These are phyloP conservation scores for Sarocladium strictum DNA, from an alignment of 2,329 filamentous ascomycete species.

Conservation along the genomic window DNA sequence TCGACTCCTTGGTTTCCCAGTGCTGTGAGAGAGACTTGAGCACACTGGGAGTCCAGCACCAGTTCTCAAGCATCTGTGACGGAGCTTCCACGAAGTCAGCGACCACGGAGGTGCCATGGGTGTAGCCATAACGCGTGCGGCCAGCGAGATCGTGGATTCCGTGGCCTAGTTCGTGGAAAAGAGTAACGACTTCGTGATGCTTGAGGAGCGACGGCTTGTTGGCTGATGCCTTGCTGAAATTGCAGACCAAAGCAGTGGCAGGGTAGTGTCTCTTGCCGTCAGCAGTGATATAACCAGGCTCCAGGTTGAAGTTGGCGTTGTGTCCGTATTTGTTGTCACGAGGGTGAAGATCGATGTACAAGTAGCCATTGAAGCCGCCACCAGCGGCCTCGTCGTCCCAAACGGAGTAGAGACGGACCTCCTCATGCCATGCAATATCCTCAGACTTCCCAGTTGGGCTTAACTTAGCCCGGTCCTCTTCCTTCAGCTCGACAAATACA, in stretches of 20 bases:
- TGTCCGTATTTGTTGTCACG: constrained; percentile 79
- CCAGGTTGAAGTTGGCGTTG: constrained; percentile 77
- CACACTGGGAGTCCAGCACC: constrained; percentile 65
- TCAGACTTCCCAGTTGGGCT: constrained; percentile 58
- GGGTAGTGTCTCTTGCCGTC: constrained; percentile 70
- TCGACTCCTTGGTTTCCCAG: constrained; percentile 63
- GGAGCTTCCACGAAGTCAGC: constrained; percentile 68
- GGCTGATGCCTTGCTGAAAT: constrained; percentile 74
- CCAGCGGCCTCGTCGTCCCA: constrained; percentile 73
- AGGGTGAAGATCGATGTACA: constrained; percentile 77
- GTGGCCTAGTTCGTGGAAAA: constrained; percentile 74
- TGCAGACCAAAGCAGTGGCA: constrained; percentile 75
- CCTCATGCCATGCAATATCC: constrained; percentile 75
- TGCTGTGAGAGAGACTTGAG: constrained; percentile 65
- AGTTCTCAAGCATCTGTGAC: constrained; percentile 70
- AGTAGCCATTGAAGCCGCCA: constrained; percentile 69
- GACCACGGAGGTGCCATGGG: constrained; percentile 62
- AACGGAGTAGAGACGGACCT: constrained; percentile 77
- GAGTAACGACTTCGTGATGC: constrained; percentile 75
- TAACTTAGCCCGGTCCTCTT: constrained; percentile 57
- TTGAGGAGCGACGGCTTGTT: constrained; percentile 75
- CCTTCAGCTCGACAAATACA: constrained; percentile 66
- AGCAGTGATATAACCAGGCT: constrained; percentile 61
- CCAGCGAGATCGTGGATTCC: constrained; percentile 65
- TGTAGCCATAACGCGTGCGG: constrained; percentile 56